These are phyloP conservation scores for Dictyostelium firmibasis DNA, from an alignment of 78 protist species.

Conservation along the genomic window DNA sequence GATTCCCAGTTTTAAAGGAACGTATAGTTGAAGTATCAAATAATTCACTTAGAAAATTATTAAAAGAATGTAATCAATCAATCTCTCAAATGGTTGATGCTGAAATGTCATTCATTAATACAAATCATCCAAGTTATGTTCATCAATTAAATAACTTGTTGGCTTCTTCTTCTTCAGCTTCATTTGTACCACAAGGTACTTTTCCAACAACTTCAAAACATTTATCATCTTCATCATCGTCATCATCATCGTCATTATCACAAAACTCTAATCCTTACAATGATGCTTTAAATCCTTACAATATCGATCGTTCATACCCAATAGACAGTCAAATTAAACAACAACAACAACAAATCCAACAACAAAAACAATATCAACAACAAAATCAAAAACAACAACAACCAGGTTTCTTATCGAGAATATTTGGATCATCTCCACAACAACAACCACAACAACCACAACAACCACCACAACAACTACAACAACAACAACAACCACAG, in stretches of 20 bases:
- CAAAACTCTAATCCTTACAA: not conserved
- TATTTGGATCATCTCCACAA: constrained; percentile 12
- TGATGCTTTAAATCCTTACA: constrained; percentile 68
- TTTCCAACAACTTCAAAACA: not conserved
- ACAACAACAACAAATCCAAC: constrained; percentile 2
- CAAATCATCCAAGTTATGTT: constrained; percentile 88
- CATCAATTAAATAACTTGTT: constrained; percentile 1
- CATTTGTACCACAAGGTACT: not conserved
- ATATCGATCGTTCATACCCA: constrained; percentile 61
- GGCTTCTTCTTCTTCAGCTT: not conserved
- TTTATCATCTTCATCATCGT: too few species aligned
- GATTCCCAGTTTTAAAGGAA: constrained; percentile 75
- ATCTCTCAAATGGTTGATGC: constrained; percentile 84
- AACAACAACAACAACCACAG: constrained; percentile 6
- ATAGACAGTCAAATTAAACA: constrained; percentile 20
- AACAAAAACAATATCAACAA: not conserved
- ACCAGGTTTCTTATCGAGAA: constrained; percentile 2
- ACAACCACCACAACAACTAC: not conserved
- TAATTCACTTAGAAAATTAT: constrained; percentile 50
- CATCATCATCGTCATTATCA: not conserved
- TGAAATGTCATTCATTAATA: constrained; percentile 93
- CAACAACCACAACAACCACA: constrained; percentile 34
- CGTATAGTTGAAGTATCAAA: constrained; percentile 66
- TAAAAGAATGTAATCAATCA: constrained; percentile 75
- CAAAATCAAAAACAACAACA: not conserved